Base-by-base conservation (phyloP, 2,329 filamentous ascomycete genomes). In the Phaeosphaeriaceae sp. region DNA sequence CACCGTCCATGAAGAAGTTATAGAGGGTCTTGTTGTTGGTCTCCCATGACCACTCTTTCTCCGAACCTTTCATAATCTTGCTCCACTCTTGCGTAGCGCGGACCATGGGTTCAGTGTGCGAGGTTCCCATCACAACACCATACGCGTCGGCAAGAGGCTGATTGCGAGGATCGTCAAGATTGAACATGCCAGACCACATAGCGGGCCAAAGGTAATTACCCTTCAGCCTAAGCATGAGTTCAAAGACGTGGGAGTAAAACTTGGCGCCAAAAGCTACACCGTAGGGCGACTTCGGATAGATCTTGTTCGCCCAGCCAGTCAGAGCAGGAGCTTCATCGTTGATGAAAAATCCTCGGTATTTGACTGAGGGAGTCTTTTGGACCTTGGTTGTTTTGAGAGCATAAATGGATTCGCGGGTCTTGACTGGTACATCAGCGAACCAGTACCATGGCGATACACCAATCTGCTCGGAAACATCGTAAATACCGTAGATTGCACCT, bases 171-270 rank as follows among this genome's bases (percentile, higher is more conserved):
- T 91, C 88, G 52, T 91, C 88, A 1, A 89, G 81, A 63, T 86
- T 84, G 63, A 90, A 88, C 79, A 89, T 89, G 55, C 80, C 82
- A 5, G 80, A 82, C 88, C 87, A 91, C 66, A 84, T 78, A 1
- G 87, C 82, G 0, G 88, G 88, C 88, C 88, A 91, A 41, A 91
- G 76, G 62, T 90, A 90, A 69, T 91, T 91, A 13, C 87, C 87
- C 30, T 84, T 81, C 21, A 88, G 77, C 6, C 88, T 81, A 5
- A 91, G 81, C 1, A 90, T 74, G 1, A 91, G 76, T 73, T 91
- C 88, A 54, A 89, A 90, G 16, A 91, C 83, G 16, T 82, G 81
- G 3, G 80, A 75, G 70, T 91, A 89, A 68, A 90, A 89, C 3
- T 82, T 79, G n/a, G 81, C 76, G 48, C 83, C 83, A 36, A 70